Evolutionary conservation across 371 early-diverging fungal genomes (phyloP).

Genomic region (Actinomortierella ambigua): DNA sequence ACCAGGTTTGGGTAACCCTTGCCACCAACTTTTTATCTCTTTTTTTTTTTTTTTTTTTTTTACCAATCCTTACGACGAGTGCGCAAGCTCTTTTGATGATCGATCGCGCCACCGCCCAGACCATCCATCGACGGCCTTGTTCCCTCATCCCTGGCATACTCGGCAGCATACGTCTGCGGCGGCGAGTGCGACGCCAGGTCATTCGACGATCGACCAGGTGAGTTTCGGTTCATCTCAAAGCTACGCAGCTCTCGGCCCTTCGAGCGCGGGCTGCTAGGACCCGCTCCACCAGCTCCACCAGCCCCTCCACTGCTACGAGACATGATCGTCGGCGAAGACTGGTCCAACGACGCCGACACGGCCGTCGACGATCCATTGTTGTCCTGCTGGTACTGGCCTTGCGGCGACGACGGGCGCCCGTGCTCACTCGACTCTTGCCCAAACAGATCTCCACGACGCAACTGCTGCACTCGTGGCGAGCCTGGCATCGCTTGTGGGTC

Average conservation of each 20-base stretch:
- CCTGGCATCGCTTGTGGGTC: constrained; percentile 40
- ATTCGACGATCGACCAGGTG: constrained; percentile 24
- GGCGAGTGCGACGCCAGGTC: constrained; percentile 8
- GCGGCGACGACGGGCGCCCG: constrained; percentile 12
- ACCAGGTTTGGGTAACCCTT: too few species aligned
- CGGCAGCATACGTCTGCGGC: constrained; percentile 24
- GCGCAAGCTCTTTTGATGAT: too few species aligned
- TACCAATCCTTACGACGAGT: too few species aligned
- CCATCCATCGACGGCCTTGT: too few species aligned
- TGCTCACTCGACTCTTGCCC: constrained; percentile 22
- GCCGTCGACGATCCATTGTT: constrained; percentile 2
- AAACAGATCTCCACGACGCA: constrained; percentile 43
- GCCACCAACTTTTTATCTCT: too few species aligned
- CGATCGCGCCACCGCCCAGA: too few species aligned
- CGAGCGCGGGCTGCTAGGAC: constrained; percentile 19
- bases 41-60: too few species aligned
- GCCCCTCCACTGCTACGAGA: too few species aligned
- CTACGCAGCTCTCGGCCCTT: constrained; percentile 31
- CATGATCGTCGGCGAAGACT: neutral
- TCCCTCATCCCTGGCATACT: too few species aligned
- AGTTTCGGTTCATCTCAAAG: constrained; percentile 34
- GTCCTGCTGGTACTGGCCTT: neutral
- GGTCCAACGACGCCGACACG: neutral
- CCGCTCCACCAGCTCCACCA: too few species aligned
- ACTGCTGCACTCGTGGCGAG: constrained; percentile 33